Evolutionary conservation across 1,284 basidiomycete species (phyloP).

Genomic region (Vanrija humicola): DNA sequence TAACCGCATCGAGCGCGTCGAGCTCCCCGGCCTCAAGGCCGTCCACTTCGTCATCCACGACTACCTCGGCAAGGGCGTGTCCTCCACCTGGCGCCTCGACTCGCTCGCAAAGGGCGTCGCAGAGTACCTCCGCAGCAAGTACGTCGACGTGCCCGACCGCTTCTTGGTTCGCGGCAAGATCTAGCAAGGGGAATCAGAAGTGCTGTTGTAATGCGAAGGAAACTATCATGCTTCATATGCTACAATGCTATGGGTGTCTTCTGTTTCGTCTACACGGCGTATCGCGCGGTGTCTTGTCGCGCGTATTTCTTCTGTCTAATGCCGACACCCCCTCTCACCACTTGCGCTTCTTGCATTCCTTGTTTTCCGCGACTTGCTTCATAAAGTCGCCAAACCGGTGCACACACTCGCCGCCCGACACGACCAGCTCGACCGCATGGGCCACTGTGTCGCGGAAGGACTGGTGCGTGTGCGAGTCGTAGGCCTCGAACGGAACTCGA

Average conservation of each 20-base stretch:
- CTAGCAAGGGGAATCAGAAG: not conserved
- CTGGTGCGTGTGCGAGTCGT: conserved; percentile 2
- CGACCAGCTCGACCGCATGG: conserved; percentile 9
- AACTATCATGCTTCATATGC: too few species aligned
- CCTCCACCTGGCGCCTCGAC: conserved; percentile 11
- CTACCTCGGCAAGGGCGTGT: conserved; percentile 30
- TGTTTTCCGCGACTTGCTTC: not conserved
- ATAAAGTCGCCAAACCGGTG: conserved; percentile 14
- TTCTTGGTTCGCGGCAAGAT: conserved; percentile 14
- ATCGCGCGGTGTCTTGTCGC: too few species aligned
- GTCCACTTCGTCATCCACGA: conserved; percentile 41
- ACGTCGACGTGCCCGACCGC: conserved; percentile 13
- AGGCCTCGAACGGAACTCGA: conserved; percentile 1
- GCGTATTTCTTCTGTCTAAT: too few species aligned
- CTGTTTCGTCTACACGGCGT: too few species aligned
- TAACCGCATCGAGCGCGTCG: conserved; percentile 26
- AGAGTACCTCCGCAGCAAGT: conserved; percentile 10
- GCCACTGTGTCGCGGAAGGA: conserved; percentile 9
- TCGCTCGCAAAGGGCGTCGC: conserved; percentile 16
- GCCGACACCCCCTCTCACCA: not conserved
- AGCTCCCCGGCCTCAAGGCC: conserved; percentile 25
- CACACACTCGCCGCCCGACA: conserved; percentile 8
- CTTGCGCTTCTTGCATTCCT: not conserved
- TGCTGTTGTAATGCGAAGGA: too few species aligned
- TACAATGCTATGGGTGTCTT: too few species aligned